Conservation (phyloP, 768 basidiomycete species). For the Favolaschia claudopus region DNA sequence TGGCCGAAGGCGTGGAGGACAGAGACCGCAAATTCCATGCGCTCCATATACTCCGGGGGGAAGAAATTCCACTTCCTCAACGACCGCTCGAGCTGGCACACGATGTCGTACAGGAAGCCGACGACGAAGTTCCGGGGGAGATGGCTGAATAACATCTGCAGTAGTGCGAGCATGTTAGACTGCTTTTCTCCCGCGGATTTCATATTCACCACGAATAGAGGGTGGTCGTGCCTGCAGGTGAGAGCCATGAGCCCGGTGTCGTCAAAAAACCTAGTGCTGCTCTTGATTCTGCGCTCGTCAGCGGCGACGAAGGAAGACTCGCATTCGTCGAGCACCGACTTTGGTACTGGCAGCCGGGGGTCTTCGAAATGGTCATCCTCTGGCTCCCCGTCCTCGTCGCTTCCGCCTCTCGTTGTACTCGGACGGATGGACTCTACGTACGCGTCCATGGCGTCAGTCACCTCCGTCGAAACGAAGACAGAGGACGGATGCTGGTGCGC, state of each 20-base stretch:
- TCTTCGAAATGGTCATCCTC: slow-evolving; percentile 26
- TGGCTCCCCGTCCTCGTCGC: not conserved
- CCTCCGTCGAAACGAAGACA: slow-evolving; percentile 29
- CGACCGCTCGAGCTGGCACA: slow-evolving; percentile 34
- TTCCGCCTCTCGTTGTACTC: not conserved
- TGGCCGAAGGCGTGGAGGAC: slow-evolving; percentile 51
- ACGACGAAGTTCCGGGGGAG: slow-evolving; percentile 31
- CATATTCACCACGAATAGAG: slow-evolving; percentile 46
- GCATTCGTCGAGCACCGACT: slow-evolving; percentile 41
- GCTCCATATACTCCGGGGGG: not conserved
- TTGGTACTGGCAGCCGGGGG: slow-evolving; percentile 33
- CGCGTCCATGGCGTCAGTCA: slow-evolving; percentile 29
- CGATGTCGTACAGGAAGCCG: slow-evolving; percentile 35
- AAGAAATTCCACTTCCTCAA: not conserved
- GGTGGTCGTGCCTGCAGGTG: slow-evolving; percentile 43
- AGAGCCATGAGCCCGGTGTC: slow-evolving; percentile 47
- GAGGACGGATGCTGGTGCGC: slow-evolving; percentile 28
- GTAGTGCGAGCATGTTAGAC: slow-evolving; percentile 13
- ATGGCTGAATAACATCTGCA: slow-evolving; percentile 36
- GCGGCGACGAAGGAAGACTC: slow-evolving; percentile 40
- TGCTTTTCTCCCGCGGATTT: slow-evolving; percentile 41
- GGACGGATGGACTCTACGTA: slow-evolving; percentile 23
- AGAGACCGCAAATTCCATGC: slow-evolving; percentile 40
- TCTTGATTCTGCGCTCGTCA: slow-evolving; percentile 34
- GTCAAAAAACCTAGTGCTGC: slow-evolving; percentile 35